phyloP scores from a whole-genome alignment of 1,139 yeast genomes.

The Yamadazyma sp. region DNA sequence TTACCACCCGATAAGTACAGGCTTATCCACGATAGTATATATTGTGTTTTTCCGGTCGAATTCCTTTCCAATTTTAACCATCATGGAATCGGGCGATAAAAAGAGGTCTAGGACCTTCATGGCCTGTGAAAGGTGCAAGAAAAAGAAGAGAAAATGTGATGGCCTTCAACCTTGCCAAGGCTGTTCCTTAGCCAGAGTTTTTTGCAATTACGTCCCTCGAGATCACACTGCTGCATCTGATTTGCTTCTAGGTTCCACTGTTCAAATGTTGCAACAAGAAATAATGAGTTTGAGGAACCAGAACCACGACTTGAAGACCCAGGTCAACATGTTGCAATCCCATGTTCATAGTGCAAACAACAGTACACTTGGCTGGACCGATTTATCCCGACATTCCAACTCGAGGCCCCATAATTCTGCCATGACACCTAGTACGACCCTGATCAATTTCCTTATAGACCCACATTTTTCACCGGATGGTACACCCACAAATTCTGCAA shows the following conservation, averaged over 20 bases:
- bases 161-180: slow-evolving; percentile 11
- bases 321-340: neutral
- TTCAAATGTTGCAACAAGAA: neutral
- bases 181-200: slow-evolving; percentile 6
- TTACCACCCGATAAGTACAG: neutral
- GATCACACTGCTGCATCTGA: neutral
- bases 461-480: neutral
- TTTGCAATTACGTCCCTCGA: slow-evolving; percentile 8
- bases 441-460: neutral
- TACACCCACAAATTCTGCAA: neutral
- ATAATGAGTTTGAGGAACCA: neutral
- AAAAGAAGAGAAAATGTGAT: slow-evolving; percentile 15
- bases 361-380: no score
- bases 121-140: slow-evolving; percentile 14
- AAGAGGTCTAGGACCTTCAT: slow-evolving; percentile 7
- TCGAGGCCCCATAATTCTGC: neutral
- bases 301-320: neutral
- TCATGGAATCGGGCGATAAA: neutral
- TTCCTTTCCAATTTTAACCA: neutral
- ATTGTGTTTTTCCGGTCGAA: neutral
- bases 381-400: no score
- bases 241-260: neutral
- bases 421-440: neutral
- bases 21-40: no score
- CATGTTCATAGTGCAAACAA: neutral